These are phyloP conservation scores for Pythium guiyangense DNA, from an alignment of 352 stramenopile species.

Conservation along the genomic window DNA sequence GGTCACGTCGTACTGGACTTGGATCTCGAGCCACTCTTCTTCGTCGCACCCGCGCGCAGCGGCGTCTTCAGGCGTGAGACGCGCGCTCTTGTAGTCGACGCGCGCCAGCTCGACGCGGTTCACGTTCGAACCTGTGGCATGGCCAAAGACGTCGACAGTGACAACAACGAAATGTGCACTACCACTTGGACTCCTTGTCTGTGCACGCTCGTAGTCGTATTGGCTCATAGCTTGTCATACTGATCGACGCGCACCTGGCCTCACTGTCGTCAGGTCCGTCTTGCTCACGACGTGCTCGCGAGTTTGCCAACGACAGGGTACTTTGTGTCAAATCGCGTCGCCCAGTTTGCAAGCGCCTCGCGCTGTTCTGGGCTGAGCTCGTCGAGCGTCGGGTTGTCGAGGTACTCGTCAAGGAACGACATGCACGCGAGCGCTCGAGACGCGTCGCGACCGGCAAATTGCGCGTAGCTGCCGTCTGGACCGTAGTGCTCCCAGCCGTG, in stretches of 20 bases:
- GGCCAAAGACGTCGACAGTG: too few species aligned
- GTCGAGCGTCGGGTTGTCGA: slow-evolving; percentile 77
- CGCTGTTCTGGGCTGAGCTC: slow-evolving; percentile 85
- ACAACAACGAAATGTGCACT: too few species aligned
- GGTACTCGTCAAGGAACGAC: slow-evolving; percentile 89
- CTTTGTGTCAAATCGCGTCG: slow-evolving; percentile 89
- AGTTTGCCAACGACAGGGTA: slow-evolving; percentile 90
- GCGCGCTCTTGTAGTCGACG: slow-evolving; percentile 38
- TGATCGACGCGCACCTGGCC: too few species aligned
- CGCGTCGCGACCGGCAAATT: slow-evolving; percentile 93
- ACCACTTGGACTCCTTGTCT: too few species aligned
- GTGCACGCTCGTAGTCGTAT: too few species aligned
- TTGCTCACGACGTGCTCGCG: not conserved
- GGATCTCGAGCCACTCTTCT: slow-evolving; percentile 42
- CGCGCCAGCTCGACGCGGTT: slow-evolving; percentile 27
- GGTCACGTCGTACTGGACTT: slow-evolving; percentile 41
- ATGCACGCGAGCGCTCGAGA: slow-evolving; percentile 92
- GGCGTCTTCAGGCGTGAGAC: slow-evolving; percentile 14
- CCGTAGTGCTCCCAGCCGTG: slow-evolving; percentile 91
- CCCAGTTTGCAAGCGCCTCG: slow-evolving; percentile 92
- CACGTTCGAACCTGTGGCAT: too few species aligned
- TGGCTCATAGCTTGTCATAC: too few species aligned
- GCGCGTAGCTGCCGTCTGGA: slow-evolving; percentile 85
- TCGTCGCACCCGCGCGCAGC: slow-evolving; percentile 16
- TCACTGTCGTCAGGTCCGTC: too few species aligned